Conservation (phyloP, 352 stramenopile genomes). For the Globisporangium mamillatum region DNA sequence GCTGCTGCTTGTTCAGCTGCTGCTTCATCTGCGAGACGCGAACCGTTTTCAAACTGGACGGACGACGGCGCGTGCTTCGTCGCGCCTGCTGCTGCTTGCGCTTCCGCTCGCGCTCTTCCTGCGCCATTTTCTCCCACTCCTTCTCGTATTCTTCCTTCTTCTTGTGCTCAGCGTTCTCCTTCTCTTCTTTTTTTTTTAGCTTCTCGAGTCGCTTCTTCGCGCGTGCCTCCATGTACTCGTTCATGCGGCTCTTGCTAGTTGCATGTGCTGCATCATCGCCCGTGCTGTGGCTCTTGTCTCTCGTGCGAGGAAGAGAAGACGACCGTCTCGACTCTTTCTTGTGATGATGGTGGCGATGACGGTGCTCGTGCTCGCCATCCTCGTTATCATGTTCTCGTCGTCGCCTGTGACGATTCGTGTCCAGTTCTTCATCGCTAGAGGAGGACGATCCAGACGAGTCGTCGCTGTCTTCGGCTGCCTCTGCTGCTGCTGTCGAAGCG, state of each 20-base stretch:
- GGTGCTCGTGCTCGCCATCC: not conserved
- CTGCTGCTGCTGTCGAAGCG: not conserved
- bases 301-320: slow-evolving; percentile 30
- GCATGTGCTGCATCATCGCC: slow-evolving; percentile 20
- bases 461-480: slow-evolving; percentile 11
- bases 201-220: slow-evolving; percentile 79
- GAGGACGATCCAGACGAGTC: slow-evolving; percentile 9
- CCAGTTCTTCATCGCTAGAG: slow-evolving; percentile 16
- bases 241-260: slow-evolving; percentile 79
- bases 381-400: slow-evolving; percentile 26
- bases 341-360: slow-evolving; percentile 23
- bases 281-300: slow-evolving; percentile 43
- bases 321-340: slow-evolving; percentile 26
- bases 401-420: slow-evolving; percentile 12
- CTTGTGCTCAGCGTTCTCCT: slow-evolving; percentile 69
- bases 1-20: slow-evolving; percentile 74
- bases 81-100: slow-evolving; percentile 76
- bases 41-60: slow-evolving; percentile 79
- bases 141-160: slow-evolving; percentile 86
- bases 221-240: slow-evolving; percentile 86
- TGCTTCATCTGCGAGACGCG: slow-evolving; percentile 84
- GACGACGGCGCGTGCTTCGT: slow-evolving; percentile 59
- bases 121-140: slow-evolving; percentile 86
- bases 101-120: slow-evolving; percentile 81
- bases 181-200: slow-evolving; percentile 67